A percentile compares a stretch with the other conserved stretches of the same genome.
Conservation (phyloP, 768 basidiomycete genomes). For the Cystofilobasidium bisporidii region DNA sequence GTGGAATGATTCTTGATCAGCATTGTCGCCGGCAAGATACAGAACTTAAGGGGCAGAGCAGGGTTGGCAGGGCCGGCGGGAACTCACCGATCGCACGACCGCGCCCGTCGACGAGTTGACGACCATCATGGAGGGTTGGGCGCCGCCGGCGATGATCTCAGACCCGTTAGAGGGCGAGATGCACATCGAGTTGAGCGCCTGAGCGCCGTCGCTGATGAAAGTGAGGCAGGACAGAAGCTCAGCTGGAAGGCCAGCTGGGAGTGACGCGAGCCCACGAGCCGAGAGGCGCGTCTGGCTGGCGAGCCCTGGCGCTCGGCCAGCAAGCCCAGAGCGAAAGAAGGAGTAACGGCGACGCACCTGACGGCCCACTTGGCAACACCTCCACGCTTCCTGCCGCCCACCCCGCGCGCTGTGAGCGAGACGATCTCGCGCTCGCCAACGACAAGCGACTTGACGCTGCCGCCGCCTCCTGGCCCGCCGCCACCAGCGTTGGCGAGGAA, state of each 20-base stretch:
- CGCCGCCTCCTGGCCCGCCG: slow-evolving; percentile 30
- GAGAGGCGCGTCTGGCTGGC: too few relatives aligned
- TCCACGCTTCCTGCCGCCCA: slow-evolving; percentile 41
- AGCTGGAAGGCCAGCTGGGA: not conserved
- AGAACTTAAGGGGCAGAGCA: too few relatives aligned
- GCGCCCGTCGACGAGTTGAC: slow-evolving; percentile 66
- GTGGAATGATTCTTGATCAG: not conserved
- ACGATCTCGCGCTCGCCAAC: slow-evolving; percentile 69
- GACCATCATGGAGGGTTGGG: slow-evolving; percentile 53
- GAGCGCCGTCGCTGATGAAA: slow-evolving; percentile 16
- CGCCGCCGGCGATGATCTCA: slow-evolving; percentile 50
- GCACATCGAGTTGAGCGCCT: slow-evolving; percentile 29
- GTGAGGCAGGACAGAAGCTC: not conserved
- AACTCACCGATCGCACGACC: slow-evolving; percentile 49
- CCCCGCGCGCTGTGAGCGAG: slow-evolving; percentile 41
- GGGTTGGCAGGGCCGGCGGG: slow-evolving; percentile 31
- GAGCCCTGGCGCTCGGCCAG: too few relatives aligned
- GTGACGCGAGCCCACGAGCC: too few relatives aligned
- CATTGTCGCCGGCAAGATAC: too few relatives aligned
- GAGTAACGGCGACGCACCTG: slow-evolving; percentile 34
- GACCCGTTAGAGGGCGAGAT: slow-evolving; percentile 43
- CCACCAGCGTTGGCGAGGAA: slow-evolving; percentile 21
- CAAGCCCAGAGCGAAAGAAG: too few relatives aligned
- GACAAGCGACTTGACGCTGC: slow-evolving; percentile 62
- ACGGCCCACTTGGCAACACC: slow-evolving; percentile 41